Evolutionary conservation across 2,329 filamentous ascomycete genomes (phyloP), one percentile per base, ranked within the genome.

Genomic region (Huntiella bhutanensis): DNA sequence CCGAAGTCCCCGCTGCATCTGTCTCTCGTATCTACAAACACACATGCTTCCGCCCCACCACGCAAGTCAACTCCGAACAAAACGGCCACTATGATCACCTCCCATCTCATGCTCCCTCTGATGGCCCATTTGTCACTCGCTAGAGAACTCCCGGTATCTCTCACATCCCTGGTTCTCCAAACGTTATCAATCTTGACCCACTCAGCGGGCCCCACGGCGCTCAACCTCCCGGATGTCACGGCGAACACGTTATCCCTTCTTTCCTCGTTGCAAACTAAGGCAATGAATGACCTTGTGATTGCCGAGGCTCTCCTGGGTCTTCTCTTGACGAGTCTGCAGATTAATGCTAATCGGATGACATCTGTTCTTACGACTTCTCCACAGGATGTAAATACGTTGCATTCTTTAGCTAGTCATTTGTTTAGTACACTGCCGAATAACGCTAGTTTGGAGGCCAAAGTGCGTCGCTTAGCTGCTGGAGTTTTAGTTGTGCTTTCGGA

Each of bases 21-120:
- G 40, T 96, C 96, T 63, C 73, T 96, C 16, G 77, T 84, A 22
- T 93, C 80, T 2, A 94, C 96, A 61, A 88, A 80, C 8, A 42
- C 41, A 16, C 37, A 44, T 16, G 22, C 48, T 5, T 48, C 49
- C n/a, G 69, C 69, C 66, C 42, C 68, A 68, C 47, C 60, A 57
- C 2, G 60, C 61, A 71, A 71, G 46, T 64, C 77, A 3, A 79
- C 80, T 11, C 72, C 80, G 8, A 94, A 93, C 56, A 78, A 78
- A 6, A 76, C 93, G 0, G 80, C 87, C 35, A 75, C 78, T 43
- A 65, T 93, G 19, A 74, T 96, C 19, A 72, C 77, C 0, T 68
- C 76, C 0, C 73, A 71, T 12, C 91, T 95, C 66, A 95, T 96
- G 71, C 82, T 81, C 52, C 88, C 91, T 0, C 68, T 98, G 7